Percentiles rank a stretch among this genome's conserved stretches.
Conservation (phyloP, 2,329 filamentous ascomycete genomes). For the Drechslerella coelobrocha region DNA sequence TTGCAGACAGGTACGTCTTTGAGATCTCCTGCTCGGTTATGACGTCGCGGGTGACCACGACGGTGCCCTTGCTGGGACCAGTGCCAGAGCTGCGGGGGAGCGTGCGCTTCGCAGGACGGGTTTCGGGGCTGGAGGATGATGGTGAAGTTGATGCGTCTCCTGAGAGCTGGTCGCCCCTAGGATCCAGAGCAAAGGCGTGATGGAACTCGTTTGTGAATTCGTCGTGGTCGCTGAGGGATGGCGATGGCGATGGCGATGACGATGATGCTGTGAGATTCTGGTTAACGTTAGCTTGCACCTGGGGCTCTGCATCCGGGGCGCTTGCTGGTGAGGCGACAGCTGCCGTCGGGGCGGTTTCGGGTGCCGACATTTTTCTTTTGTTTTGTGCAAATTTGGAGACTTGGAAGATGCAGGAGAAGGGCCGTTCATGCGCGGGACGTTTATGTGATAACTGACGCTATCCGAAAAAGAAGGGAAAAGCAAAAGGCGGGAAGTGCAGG, state of each 20-base stretch:
- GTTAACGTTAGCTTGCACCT: not conserved
- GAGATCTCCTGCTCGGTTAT: slow-evolving; percentile 35
- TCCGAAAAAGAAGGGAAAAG: no score
- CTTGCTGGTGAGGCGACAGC: not conserved
- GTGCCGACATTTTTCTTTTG: not conserved
- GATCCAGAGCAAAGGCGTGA: not conserved
- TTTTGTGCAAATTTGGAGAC: no score
- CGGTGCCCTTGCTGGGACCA: not conserved
- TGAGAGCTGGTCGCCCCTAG: no score
- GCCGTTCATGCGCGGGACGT: not conserved
- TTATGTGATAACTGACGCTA: no score
- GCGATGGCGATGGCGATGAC: no score
- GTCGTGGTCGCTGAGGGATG: slow-evolving; percentile 6
- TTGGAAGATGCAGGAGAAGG: no score
- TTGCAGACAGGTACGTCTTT: slow-evolving; percentile 39
- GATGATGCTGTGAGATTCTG: not conserved
- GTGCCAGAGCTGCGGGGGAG: not conserved
- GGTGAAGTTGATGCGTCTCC: slow-evolving; percentile 26
- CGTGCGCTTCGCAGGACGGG: not conserved
- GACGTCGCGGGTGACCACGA: slow-evolving; percentile 20
- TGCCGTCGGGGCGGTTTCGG: not conserved
- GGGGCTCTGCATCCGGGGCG: not conserved
- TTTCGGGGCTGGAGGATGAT: slow-evolving; percentile 15
- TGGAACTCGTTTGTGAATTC: slow-evolving; percentile 37
- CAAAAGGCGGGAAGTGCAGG: no score